Conservation (phyloP, 176 grass and related monocot genomes). For the Musa acuminata region DNA sequence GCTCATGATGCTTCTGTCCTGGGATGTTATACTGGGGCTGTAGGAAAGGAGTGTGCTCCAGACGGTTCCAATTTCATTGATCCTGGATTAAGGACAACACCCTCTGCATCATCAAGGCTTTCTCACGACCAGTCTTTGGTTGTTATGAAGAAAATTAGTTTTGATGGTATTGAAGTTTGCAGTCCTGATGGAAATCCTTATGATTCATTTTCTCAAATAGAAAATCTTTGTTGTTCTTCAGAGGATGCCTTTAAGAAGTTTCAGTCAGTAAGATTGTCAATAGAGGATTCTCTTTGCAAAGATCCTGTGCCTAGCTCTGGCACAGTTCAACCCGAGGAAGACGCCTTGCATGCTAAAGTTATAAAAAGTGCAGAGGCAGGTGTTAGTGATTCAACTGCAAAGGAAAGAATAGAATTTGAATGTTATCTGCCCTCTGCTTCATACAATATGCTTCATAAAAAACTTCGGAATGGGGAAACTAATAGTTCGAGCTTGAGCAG, state of each 20-base stretch:
- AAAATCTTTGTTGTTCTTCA: background rate
- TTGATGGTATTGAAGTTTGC: slow-evolving; percentile 7
- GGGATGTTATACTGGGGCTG: background rate
- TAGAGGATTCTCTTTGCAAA: background rate
- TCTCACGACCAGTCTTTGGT: background rate
- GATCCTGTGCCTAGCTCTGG: background rate
- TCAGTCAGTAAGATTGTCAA: background rate
- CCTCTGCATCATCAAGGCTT: background rate
- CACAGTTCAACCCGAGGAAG: background rate
- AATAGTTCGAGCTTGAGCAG: background rate
- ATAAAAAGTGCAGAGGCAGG: background rate
- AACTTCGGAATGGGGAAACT: background rate
- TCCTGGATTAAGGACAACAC: background rate
- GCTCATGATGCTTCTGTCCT: background rate
- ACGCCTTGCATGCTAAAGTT: background rate
- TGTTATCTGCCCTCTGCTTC: background rate
- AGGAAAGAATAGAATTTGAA: background rate
- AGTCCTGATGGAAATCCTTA: background rate
- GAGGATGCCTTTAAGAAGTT: background rate
- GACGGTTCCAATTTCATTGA: background rate
- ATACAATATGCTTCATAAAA: background rate
- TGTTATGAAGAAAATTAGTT: background rate
- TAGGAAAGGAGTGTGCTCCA: background rate
- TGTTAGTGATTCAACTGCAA: background rate
- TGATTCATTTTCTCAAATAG: background rate